Evolutionary conservation across 176 grass and related monocot genomes (phyloP).

Genomic region (Triticum monococcum): DNA sequence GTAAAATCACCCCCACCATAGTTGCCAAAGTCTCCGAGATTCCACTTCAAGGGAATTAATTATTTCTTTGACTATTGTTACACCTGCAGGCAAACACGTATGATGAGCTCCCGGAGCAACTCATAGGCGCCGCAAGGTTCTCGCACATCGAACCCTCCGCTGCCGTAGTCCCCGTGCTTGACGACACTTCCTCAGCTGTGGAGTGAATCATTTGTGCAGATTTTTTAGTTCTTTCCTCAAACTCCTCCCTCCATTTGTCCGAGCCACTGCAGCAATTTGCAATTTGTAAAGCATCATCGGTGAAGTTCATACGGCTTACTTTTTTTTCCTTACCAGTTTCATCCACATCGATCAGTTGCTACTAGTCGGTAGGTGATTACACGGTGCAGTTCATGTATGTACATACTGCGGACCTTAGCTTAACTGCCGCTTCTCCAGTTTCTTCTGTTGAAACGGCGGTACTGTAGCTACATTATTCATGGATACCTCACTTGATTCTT

Average conservation of each 20-base stretch:
- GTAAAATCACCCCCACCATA: constrained; percentile 32
- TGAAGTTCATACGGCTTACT: not conserved
- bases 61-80: not conserved
- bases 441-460: not conserved
- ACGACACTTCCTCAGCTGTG: constrained; percentile 20
- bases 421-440: not conserved
- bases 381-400: constrained; percentile 19
- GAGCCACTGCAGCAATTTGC: constrained; percentile 25
- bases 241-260: not conserved
- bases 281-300: not conserved
- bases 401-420: constrained; percentile 26
- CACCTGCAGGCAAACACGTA: constrained; percentile 66
- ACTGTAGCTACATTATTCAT: not conserved
- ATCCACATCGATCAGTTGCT: not conserved
- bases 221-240: constrained; percentile 33
- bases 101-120: constrained; percentile 86
- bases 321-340: not conserved
- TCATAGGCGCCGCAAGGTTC: constrained; percentile 72
- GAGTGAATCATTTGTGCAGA: constrained; percentile 19
- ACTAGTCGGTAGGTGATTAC: not conserved
- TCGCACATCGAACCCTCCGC: constrained; percentile 74
- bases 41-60: constrained; percentile 1
- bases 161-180: constrained; percentile 47
- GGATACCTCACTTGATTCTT: not conserved
- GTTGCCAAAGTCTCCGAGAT: not conserved